A percentile compares a stretch with the other conserved stretches of the same genome.
phyloP scores from a whole-genome alignment of 176 grass and related monocot species.

The Oryza coarctata region DNA sequence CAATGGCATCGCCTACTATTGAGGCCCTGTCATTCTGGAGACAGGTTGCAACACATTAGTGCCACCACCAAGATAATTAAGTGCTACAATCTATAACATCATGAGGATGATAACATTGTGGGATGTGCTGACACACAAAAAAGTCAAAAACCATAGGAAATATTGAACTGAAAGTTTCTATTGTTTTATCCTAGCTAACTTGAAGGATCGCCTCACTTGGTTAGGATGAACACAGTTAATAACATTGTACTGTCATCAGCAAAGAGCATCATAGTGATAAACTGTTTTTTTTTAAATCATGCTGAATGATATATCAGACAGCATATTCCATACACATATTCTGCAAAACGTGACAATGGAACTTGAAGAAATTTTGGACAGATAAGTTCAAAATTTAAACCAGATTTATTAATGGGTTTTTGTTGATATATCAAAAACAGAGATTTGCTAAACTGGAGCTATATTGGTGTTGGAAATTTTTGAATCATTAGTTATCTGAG shows the following conservation, averaged over 20 bases:
- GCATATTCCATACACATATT: background rate
- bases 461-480: constrained; percentile 18
- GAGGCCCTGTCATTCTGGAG: constrained; percentile 78
- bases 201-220: background rate
- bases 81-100: constrained; percentile 9
- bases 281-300: constrained; percentile 13
- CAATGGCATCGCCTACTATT: constrained; percentile 78
- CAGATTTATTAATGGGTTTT: background rate
- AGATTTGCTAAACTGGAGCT: constrained; percentile 1
- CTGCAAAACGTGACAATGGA: constrained; percentile 17
- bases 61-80: constrained; percentile 11
- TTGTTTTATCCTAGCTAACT: background rate
- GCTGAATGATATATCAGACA: constrained; percentile 13
- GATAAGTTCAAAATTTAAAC: constrained; percentile 15
- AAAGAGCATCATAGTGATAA: constrained; percentile 1
- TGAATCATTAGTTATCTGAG: background rate
- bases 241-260: background rate
- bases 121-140: background rate
- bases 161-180: background rate
- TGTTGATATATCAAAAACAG: background rate
- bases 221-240: background rate
- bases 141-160: background rate
- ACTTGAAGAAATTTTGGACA: background rate
- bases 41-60: constrained; percentile 28
- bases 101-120: background rate